Evolutionary conservation across 176 grass and related monocot species (phyloP).

Genomic region (Calamus simplicifolius): DNA sequence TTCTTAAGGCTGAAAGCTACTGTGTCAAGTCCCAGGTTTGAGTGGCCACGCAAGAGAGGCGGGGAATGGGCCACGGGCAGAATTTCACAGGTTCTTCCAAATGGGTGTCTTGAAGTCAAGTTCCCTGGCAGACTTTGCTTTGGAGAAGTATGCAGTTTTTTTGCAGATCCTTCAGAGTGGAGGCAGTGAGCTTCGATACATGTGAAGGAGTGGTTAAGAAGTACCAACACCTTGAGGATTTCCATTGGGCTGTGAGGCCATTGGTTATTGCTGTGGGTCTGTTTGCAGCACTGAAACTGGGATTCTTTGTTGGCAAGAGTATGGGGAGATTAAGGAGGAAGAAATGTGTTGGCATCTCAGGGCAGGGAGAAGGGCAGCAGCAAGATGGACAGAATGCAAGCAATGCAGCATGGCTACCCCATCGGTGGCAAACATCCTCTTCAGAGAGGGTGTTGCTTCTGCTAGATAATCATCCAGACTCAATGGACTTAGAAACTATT

Average conservation of each 20-base stretch:
- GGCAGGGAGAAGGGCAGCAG: conserved; percentile 29
- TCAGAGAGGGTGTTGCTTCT: conserved; percentile 29
- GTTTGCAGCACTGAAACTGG: conserved; percentile 63
- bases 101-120: conserved; percentile 67
- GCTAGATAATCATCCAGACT: no score
- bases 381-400: conserved; percentile 20
- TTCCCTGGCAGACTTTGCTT: conserved; percentile 77
- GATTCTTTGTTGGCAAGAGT: conserved; percentile 48
- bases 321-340: conserved; percentile 36
- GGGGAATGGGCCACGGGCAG: conserved; percentile 50
- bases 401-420: conserved; percentile 40
- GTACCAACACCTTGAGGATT: conserved; percentile 87
- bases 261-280: conserved; percentile 65
- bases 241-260: conserved; percentile 86
- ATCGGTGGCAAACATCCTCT: conserved; percentile 68
- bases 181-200: conserved; percentile 67
- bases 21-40: conserved; percentile 45
- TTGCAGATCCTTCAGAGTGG: conserved; percentile 88
- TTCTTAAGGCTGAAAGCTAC: conserved; percentile 66
- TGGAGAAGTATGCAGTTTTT: conserved; percentile 37
- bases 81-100: conserved; percentile 58
- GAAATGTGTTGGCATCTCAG: conserved; percentile 38
- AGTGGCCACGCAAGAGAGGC: conserved; percentile 70
- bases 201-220: conserved; percentile 79
- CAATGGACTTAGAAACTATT: no score